phyloP scores from a whole-genome alignment of 2,329 filamentous ascomycete species.

The Stachybotrys echinatus region DNA sequence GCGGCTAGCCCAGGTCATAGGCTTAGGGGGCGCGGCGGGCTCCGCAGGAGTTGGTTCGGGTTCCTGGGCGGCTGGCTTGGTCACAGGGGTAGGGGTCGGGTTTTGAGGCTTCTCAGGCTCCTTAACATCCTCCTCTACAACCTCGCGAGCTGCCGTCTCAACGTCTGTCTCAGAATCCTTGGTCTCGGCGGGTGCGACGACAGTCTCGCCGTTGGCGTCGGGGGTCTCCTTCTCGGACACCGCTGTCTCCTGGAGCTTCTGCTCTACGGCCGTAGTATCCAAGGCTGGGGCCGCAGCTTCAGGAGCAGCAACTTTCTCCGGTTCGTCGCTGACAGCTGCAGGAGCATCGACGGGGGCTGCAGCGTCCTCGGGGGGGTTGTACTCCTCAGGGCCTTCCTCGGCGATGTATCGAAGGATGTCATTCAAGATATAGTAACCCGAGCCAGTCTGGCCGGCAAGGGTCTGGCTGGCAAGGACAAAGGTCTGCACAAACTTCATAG shows the following conservation, averaged over 20 bases:
- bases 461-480: slow-evolving; percentile 95
- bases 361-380: slow-evolving; percentile 29
- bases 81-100: slow-evolving; percentile 48
- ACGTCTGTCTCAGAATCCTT: slow-evolving; percentile 17
- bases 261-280: slow-evolving; percentile 55
- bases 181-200: slow-evolving; percentile 28
- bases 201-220: slow-evolving; percentile 23
- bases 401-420: slow-evolving; percentile 95
- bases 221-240: slow-evolving; percentile 27
- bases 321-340: slow-evolving; percentile 24
- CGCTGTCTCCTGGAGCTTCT: slow-evolving; percentile 67
- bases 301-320: slow-evolving; percentile 12
- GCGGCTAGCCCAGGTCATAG: slow-evolving; percentile 72
- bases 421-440: slow-evolving; percentile 97
- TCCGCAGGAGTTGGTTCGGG: slow-evolving; percentile 44
- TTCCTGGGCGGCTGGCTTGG: slow-evolving; percentile 40
- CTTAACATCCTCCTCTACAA: slow-evolving; percentile 50
- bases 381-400: slow-evolving; percentile 73
- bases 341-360: slow-evolving; percentile 18
- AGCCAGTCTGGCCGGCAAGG: slow-evolving; percentile 80
- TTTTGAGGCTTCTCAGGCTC: slow-evolving; percentile 64
- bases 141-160: slow-evolving; percentile 43
- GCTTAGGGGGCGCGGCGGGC: slow-evolving; percentile 46
- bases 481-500: slow-evolving; percentile 95
- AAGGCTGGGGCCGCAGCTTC: slow-evolving; percentile 23